These are phyloP conservation scores for Amanita pallidorosea DNA, from an alignment of 768 basidiomycete genomes.

Conservation along the genomic window DNA sequence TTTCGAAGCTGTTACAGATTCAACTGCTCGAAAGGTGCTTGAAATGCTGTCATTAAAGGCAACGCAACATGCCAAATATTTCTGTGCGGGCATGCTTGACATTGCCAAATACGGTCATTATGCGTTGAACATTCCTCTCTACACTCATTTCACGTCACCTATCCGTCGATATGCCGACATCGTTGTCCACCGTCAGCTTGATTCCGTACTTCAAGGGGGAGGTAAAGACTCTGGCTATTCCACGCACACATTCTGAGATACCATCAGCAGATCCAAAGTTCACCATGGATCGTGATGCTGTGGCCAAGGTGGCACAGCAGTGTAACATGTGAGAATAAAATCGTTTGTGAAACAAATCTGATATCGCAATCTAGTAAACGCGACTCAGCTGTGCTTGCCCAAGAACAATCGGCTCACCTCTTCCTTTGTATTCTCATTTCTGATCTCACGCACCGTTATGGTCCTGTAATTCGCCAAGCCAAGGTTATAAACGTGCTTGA, in stretches of 20 bases:
- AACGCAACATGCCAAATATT: slow-evolving; percentile 94
- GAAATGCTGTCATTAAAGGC: slow-evolving; percentile 81
- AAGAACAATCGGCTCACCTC: slow-evolving; percentile 93
- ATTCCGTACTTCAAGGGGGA: slow-evolving; percentile 71
- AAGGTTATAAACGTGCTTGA: slow-evolving; percentile 94
- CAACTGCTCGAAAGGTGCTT: slow-evolving; percentile 66
- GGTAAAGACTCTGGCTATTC: slow-evolving; percentile 25
- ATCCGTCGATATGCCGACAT: slow-evolving; percentile 92
- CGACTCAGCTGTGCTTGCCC: slow-evolving; percentile 84
- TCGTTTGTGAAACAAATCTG: not conserved
- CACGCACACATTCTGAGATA: slow-evolving; percentile 5
- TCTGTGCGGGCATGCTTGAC: slow-evolving; percentile 98
- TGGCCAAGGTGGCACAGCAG: slow-evolving; percentile 95
- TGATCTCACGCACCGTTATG: slow-evolving; percentile 89
- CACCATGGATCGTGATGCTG: slow-evolving; percentile 94
- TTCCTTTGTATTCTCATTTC: slow-evolving; percentile 92
- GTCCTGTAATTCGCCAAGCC: slow-evolving; percentile 92
- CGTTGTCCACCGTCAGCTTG: slow-evolving; percentile 92
- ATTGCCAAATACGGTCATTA: slow-evolving; percentile 97
- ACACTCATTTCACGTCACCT: slow-evolving; percentile 90
- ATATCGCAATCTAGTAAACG: slow-evolving; percentile 47
- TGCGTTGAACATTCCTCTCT: slow-evolving; percentile 81
- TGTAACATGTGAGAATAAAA: slow-evolving; percentile 75
- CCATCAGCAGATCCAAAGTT: slow-evolving; percentile 71
- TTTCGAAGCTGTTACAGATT: slow-evolving; percentile 63